Evolutionary conservation across 2,329 filamentous ascomycete species (phyloP), one percentile per base, ranked within the genome.

Genomic region (Aplosporella prunicola): DNA sequence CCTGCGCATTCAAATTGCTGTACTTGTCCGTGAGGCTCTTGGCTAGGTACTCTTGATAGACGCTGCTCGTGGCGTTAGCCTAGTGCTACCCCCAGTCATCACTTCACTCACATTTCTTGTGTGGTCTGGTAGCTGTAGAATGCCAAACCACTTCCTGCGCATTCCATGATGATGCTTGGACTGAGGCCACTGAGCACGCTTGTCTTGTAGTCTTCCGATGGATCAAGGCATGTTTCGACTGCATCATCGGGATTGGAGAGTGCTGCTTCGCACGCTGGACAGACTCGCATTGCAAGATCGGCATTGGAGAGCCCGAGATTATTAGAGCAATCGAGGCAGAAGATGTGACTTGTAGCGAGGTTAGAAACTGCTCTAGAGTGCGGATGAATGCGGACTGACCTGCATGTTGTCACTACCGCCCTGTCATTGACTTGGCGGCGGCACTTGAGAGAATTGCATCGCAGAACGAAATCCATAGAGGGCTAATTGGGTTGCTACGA

Each of bases 51-150:
- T 86, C 79, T 53, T 93, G 83, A 50, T 88, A 93, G 35, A 80
- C 72, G 41, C 80, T 84, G 42, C 17, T 35, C 9, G 24, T 16
- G 20, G 29, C 41, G 39, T 55, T 32, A 54, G 48, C 38, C 23
- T 14, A 11, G 10, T 3, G n/a, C n/a, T n/a, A n/a, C n/a, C n/a
- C n/a, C n/a, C 3, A 14, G 43, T 5, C 9, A n/a, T 23, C 9
- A 3, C 6, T 15, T n/a, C 8, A 56, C 68, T 45, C 51, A 86
- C 82, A 93, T 82, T 59, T 94, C 83, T 50, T 91, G 83, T 3
- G 78, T 78, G 14, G 79, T 78, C 55, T 94, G 87, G 50, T 93
- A 94, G 20, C 76, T 79, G 80, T 86, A 93, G 54, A 94, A 94
- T 20, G 73, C 76, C 45, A 94, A 60, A 1, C 80, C 86, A 47